These are phyloP conservation scores for Lagerstroemia speciosa DNA, from an alignment of 345 rosid species.

Conservation along the genomic window DNA sequence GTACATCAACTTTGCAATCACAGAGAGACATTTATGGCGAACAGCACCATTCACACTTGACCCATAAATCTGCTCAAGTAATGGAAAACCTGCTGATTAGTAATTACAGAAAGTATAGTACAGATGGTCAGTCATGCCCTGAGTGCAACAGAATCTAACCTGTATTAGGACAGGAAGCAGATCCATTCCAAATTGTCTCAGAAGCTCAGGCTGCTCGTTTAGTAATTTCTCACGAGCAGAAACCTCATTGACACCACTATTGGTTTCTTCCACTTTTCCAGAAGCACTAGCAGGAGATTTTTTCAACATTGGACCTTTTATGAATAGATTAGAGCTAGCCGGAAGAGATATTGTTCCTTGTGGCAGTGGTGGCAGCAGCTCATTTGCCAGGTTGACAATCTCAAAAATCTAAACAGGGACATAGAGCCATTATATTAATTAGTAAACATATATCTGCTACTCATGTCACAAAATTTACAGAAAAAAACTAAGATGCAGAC, in stretches of 20 bases:
- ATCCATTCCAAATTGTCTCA: conserved; percentile 93
- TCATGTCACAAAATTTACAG: neutral
- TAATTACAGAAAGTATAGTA: conserved; percentile 6
- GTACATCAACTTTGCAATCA: conserved; percentile 91
- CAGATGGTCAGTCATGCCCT: neutral
- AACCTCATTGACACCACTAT: conserved; percentile 41
- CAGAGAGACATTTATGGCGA: conserved; percentile 95
- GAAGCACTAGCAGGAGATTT: conserved; percentile 61
- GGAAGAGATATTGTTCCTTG: conserved; percentile 91
- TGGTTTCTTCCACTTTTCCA: conserved; percentile 55
- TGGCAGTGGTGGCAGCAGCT: conserved; percentile 95
- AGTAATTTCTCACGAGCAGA: conserved; percentile 82
- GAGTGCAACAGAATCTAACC: conserved; percentile 32
- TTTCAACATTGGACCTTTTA: conserved; percentile 62
- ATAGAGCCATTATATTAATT: neutral
- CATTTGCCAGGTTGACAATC: conserved; percentile 97
- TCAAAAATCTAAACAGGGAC: conserved; percentile 65
- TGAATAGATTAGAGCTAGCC: conserved; percentile 50
- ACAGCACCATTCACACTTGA: conserved; percentile 89
- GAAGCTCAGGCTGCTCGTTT: conserved; percentile 82
- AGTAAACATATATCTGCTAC: neutral
- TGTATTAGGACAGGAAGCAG: conserved; percentile 94
- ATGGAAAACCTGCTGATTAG: conserved; percentile 8
- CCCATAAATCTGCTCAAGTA: conserved; percentile 75
- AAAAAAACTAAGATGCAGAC: neutral